phyloP scores from a whole-genome alignment of 176 grass and related monocot species.

The Ensete glaucum region DNA sequence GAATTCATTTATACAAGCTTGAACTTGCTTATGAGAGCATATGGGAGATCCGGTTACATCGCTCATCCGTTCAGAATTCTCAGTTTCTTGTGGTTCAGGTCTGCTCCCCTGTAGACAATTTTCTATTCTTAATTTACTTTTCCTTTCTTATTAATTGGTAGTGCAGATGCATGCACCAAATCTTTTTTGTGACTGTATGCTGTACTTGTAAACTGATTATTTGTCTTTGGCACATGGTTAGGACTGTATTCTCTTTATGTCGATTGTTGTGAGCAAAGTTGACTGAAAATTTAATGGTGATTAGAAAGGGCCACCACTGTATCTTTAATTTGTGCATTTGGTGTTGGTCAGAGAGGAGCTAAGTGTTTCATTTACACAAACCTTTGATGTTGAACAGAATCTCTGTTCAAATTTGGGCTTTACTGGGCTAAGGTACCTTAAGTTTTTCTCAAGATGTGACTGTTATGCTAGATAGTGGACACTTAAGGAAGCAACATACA shows the following conservation, averaged over 20 bases:
- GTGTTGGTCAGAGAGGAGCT: not conserved
- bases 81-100: conserved; percentile 85
- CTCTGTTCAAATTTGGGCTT: not conserved
- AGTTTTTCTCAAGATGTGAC: not conserved
- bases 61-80: conserved; percentile 38
- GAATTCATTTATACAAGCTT: conserved; percentile 38
- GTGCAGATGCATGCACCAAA: not conserved
- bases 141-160: not conserved
- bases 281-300: not conserved
- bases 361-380: not conserved
- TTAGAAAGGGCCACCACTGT: too few species aligned
- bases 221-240: not conserved
- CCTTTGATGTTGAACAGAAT: not conserved
- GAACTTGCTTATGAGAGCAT: conserved; percentile 89
- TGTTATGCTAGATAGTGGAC: not conserved
- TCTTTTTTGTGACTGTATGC: not conserved
- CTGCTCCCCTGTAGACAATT: conserved; percentile 8
- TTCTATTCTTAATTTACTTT: not conserved
- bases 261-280: not conserved
- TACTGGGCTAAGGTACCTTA: not conserved
- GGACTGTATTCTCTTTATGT: not conserved
- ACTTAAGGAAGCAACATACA: not conserved
- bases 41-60: conserved; percentile 83
- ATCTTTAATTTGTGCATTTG: not conserved
- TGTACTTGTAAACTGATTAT: not conserved